Conservation (phyloP, 768 basidiomycete species). For the Boletus vermiculosoides region DNA sequence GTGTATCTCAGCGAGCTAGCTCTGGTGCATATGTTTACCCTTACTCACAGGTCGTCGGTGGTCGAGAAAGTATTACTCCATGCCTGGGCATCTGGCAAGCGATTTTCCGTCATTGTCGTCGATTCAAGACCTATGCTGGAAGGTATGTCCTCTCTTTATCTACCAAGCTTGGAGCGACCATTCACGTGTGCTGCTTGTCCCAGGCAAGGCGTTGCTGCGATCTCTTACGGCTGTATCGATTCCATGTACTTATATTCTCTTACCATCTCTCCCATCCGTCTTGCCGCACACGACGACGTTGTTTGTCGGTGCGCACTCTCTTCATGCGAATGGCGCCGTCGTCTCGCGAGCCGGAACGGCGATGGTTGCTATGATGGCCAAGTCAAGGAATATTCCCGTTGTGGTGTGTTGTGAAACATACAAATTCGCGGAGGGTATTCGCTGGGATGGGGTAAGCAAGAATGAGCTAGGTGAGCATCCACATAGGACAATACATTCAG, state of each 20-base stretch:
- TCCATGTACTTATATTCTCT: conserved; percentile 87
- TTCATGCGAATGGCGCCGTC: conserved; percentile 93
- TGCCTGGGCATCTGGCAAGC: conserved; percentile 70
- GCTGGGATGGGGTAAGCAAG: conserved; percentile 91
- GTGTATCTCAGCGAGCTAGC: conserved; percentile 11
- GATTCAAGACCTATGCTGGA: conserved; percentile 95
- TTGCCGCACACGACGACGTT: conserved; percentile 82
- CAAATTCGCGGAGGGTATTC: conserved; percentile 92
- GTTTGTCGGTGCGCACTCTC: conserved; percentile 89
- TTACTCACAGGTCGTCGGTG: conserved; percentile 73
- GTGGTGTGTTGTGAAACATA: conserved; percentile 98
- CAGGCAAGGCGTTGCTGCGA: conserved; percentile 77
- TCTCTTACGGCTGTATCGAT: conserved; percentile 67
- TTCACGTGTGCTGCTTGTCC: conserved; percentile 2
- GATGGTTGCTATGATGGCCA: conserved; percentile 94
- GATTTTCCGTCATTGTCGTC: conserved; percentile 88
- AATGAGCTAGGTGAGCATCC: conserved; percentile 82
- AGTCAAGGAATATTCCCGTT: conserved; percentile 84
- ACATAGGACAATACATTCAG: not conserved
- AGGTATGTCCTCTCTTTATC: conserved; percentile 44
- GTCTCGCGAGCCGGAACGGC: conserved; percentile 95
- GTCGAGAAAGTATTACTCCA: conserved; percentile 86
- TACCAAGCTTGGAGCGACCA: not conserved
- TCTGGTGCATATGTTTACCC: not conserved
- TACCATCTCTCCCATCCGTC: conserved; percentile 78